Evolutionary conservation across 345 rosid genomes (phyloP).

Genomic region (Iberis pinnata): DNA sequence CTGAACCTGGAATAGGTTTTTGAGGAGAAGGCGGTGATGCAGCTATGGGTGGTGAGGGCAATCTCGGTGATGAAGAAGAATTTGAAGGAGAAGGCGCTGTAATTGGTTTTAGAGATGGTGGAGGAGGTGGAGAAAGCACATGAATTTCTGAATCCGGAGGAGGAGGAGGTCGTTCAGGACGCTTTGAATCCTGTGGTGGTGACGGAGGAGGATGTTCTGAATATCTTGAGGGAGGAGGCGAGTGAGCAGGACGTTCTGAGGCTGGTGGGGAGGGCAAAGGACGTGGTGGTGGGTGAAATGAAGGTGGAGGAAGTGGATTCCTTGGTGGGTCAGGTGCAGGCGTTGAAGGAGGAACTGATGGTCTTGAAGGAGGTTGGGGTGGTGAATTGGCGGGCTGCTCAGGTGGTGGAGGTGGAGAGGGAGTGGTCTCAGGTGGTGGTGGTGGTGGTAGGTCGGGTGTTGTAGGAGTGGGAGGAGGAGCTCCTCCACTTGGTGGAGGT

Average conservation of each 20-base stretch:
- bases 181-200: not conserved
- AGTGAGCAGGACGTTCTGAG: constrained; percentile 12
- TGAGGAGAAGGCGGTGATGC: constrained; percentile 33
- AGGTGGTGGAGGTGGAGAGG: constrained; percentile 26
- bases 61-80: constrained; percentile 33
- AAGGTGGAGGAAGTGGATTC: constrained; percentile 23
- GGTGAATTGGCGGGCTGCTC: constrained; percentile 19
- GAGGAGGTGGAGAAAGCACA: constrained; percentile 33
- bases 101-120: constrained; percentile 31
- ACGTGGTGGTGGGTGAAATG: constrained; percentile 30
- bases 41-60: constrained; percentile 33
- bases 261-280: constrained; percentile 30
- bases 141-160: constrained; percentile 23
- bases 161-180: constrained; percentile 3
- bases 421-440: constrained; percentile 14
- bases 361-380: not conserved
- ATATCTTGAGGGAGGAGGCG: constrained; percentile 20
- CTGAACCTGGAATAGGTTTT: constrained; percentile 24
- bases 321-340: constrained; percentile 13
- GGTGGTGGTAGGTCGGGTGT: constrained; percentile 8
- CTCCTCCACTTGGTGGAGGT: constrained; percentile 21
- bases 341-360: constrained; percentile 13
- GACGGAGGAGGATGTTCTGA: constrained; percentile 18
- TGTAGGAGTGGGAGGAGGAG: constrained; percentile 27
- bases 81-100: constrained; percentile 36